Conservation (phyloP, 495 filamentous ascomycete genomes). For the Trichoderma asperelloides region DNA sequence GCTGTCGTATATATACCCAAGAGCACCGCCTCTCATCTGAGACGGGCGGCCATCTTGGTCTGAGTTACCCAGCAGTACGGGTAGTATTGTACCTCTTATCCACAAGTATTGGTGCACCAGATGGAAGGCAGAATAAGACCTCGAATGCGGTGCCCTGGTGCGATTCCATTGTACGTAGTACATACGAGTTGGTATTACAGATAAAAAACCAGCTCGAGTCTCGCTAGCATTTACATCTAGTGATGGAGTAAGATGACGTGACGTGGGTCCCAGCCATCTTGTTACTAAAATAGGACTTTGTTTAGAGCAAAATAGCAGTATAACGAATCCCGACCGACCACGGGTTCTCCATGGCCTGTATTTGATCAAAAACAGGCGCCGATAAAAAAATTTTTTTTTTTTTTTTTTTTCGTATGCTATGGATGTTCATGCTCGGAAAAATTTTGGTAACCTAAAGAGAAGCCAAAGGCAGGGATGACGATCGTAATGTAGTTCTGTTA, state of each 20-base stretch:
- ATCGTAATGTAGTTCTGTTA: no score
- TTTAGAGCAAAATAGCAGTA: no score
- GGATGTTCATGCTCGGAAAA: no score
- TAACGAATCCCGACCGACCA: no score
- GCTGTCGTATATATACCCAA: neutral
- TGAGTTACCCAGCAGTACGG: neutral
- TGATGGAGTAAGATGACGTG: constrained; percentile 1
- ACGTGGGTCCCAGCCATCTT: neutral
- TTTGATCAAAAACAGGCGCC: no score
- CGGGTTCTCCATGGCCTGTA: no score
- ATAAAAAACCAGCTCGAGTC: neutral
- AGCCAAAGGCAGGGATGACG: no score
- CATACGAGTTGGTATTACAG: neutral
- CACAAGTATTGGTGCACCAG: neutral
- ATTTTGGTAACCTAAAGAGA: no score
- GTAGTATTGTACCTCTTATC: neutral
- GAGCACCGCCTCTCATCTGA: neutral
- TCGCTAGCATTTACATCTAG: neutral
- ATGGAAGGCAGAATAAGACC: neutral
- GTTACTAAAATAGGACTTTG: no score
- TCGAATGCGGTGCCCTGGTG: neutral
- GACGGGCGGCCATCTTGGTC: neutral
- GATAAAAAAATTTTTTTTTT: no score
- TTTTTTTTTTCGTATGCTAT: no score
- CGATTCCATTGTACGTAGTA: neutral